These are phyloP conservation scores for Mycena alexandri DNA, from an alignment of 768 basidiomycete genomes.

Conservation along the genomic window DNA sequence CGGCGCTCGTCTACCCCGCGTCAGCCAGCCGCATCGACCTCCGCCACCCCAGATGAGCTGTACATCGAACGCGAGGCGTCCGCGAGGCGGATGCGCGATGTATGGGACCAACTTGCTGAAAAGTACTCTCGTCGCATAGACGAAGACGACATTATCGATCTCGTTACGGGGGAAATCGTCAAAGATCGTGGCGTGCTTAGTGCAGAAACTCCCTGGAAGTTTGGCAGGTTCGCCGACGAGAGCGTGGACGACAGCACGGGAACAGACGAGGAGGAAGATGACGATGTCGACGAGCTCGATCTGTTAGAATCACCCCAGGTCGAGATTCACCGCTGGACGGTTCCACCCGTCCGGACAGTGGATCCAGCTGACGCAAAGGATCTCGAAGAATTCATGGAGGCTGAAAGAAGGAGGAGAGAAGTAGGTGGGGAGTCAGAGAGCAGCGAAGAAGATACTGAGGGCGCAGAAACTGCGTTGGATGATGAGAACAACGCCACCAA, in stretches of 20 bases:
- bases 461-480: background rate
- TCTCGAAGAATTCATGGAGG: constrained; percentile 75
- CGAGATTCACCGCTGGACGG: constrained; percentile 43
- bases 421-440: constrained; percentile 59
- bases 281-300: constrained; percentile 74
- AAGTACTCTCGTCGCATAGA: constrained; percentile 76
- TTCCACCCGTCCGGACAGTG: constrained; percentile 59
- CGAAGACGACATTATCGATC: constrained; percentile 85
- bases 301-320: constrained; percentile 50
- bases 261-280: constrained; percentile 54
- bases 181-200: constrained; percentile 80
- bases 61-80: constrained; percentile 70
- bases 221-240: constrained; percentile 64
- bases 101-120: constrained; percentile 78
- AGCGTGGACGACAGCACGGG: constrained; percentile 45
- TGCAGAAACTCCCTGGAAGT: constrained; percentile 53
- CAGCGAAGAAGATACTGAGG: constrained; percentile 32
- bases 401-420: constrained; percentile 67
- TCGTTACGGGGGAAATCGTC: constrained; percentile 70
- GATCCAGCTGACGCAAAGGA: constrained; percentile 72
- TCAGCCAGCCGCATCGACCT: constrained; percentile 49
- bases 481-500: background rate
- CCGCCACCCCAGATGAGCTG: constrained; percentile 58
- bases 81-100: constrained; percentile 65
- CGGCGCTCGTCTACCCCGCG: constrained; percentile 62